These are phyloP conservation scores for Yamadazyma kitorensis DNA, from an alignment of 805 yeast genomes.

Conservation along the genomic window DNA sequence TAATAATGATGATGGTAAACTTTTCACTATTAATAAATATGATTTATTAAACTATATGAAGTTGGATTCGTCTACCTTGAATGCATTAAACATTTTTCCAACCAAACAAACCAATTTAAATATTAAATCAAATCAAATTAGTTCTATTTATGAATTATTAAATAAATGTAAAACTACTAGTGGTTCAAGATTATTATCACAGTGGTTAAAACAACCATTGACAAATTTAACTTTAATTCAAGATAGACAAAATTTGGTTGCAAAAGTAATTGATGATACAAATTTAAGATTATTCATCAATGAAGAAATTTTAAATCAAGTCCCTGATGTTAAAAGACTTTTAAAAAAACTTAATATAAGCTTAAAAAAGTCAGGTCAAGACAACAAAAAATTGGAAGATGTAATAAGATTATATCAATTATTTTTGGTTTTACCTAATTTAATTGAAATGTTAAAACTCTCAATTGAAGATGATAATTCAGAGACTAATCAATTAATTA, in stretches of 20 bases:
- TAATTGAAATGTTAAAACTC: constrained; percentile 50
- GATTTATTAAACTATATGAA: constrained; percentile 81
- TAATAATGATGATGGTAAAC: constrained; percentile 34
- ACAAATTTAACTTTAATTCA: constrained; percentile 59
- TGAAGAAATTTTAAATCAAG: constrained; percentile 61
- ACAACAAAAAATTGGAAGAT: constrained; percentile 73
- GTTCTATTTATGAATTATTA: constrained; percentile 74
- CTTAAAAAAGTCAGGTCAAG: constrained; percentile 30
- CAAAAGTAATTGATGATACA: constrained; percentile 65
- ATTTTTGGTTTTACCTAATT: constrained; percentile 65
- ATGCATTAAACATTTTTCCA: constrained; percentile 85
- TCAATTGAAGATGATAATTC: constrained; percentile 26
- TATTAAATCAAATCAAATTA: constrained; percentile 20
- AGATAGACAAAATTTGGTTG: constrained; percentile 74
- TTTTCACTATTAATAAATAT: constrained; percentile 59
- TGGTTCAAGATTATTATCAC: constrained; percentile 85
- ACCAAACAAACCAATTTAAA: constrained; percentile 21
- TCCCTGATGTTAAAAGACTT: constrained; percentile 81
- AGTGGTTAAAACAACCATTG: constrained; percentile 96
- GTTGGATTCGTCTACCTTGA: constrained; percentile 85
- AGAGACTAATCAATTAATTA: constrained; percentile 36
- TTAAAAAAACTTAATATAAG: constrained; percentile 57
- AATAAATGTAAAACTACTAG: constrained; percentile 86
- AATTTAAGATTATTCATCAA: constrained; percentile 63
- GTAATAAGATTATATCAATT: constrained; percentile 87